Evolutionary conservation across 306 rosid species (phyloP).

Genomic region (Pyrus communis): DNA sequence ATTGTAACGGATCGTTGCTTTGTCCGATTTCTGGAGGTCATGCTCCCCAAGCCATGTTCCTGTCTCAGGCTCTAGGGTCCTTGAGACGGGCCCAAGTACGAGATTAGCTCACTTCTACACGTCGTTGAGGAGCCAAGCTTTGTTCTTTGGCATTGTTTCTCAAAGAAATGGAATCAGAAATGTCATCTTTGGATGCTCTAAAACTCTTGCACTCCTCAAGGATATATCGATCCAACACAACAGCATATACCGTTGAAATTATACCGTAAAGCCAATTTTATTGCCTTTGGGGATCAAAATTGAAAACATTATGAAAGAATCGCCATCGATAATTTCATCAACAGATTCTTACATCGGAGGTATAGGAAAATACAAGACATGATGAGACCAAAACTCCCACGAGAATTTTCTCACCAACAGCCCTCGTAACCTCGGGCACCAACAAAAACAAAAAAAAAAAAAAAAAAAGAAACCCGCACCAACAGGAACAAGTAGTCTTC

Average conservation of each 20-base stretch:
- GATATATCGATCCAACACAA: neutral
- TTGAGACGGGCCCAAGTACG: neutral
- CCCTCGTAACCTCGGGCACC: conserved; percentile 42
- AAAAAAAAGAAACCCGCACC: neutral
- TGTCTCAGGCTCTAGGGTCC: neutral
- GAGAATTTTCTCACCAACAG: conserved; percentile 39
- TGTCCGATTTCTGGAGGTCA: neutral
- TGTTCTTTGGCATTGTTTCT: too few species aligned
- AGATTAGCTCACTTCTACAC: neutral
- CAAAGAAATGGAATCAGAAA: neutral
- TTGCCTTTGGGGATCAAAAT: conserved; percentile 13
- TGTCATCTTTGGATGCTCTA: neutral
- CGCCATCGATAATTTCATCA: conserved; percentile 9
- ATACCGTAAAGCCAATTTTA: neutral
- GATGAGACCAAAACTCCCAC: conserved; percentile 22
- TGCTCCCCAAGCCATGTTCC: neutral
- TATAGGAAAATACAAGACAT: neutral
- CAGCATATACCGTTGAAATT: neutral
- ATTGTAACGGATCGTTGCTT: neutral
- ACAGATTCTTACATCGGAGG: conserved; percentile 11
- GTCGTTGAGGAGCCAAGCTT: too few species aligned
- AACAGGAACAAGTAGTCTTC: conserved; percentile 6
- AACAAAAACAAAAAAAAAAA: conserved; percentile 7
- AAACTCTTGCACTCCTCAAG: neutral
- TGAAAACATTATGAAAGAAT: conserved; percentile 21